Evolutionary conservation across 805 yeast species (phyloP).

Genomic region (Komagataella pseudopastoris): DNA sequence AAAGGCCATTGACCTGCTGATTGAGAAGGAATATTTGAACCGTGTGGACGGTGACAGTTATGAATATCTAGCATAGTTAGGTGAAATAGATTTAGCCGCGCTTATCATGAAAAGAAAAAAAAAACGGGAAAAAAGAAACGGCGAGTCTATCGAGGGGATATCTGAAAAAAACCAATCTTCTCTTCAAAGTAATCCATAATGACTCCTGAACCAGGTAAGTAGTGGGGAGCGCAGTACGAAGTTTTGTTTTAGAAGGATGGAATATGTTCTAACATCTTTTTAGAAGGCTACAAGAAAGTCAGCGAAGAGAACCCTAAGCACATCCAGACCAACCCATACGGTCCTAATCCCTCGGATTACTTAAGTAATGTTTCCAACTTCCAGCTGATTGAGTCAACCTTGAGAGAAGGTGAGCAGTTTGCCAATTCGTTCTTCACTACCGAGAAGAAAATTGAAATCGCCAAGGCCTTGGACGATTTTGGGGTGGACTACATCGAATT

Average conservation of each 20-base stretch:
- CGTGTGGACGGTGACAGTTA: constrained; percentile 65
- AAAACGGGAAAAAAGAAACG: neutral
- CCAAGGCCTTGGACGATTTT: constrained; percentile 92
- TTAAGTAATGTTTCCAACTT: constrained; percentile 80
- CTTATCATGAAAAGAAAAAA: neutral
- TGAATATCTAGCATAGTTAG: constrained; percentile 57
- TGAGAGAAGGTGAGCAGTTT: constrained; percentile 97
- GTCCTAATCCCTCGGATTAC: constrained; percentile 89
- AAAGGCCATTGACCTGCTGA: constrained; percentile 69
- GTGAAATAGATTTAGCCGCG: neutral
- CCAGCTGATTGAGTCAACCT: constrained; percentile 87
- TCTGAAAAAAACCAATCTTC: neutral
- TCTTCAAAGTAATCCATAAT: neutral
- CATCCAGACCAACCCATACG: constrained; percentile 62
- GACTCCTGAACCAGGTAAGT: neutral
- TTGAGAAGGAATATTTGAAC: constrained; percentile 75
- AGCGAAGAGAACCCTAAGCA: constrained; percentile 27
- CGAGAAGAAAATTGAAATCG: constrained; percentile 92
- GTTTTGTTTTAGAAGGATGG: neutral
- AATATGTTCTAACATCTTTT: neutral
- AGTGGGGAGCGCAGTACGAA: neutral
- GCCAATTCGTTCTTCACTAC: constrained; percentile 94
- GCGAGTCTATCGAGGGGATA: neutral
- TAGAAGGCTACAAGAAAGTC: constrained; percentile 28
- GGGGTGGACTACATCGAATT: constrained; percentile 97